These are phyloP conservation scores for Umbelopsis sp. DNA, from an alignment of 192 early-diverging fungal genomes.

Conservation along the genomic window DNA sequence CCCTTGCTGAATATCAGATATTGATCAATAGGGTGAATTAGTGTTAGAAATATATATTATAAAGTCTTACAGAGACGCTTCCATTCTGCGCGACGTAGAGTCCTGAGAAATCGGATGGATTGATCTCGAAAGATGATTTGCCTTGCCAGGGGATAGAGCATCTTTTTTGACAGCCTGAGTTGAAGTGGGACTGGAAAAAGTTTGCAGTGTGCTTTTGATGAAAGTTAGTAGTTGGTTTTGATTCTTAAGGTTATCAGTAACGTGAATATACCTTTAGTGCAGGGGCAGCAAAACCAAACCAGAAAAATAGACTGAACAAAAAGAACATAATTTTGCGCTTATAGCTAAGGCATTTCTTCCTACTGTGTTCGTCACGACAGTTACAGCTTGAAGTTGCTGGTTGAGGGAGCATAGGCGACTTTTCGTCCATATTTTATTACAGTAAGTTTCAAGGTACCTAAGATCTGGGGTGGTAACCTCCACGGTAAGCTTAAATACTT, in stretches of 20 bases:
- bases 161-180: not conserved
- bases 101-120: not conserved
- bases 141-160: not conserved
- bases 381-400: not conserved
- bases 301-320: not conserved
- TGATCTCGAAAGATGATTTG: not conserved
- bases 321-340: not conserved
- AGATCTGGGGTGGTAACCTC: not conserved
- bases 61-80: not conserved
- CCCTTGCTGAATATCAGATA: not conserved
- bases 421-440: constrained; percentile 1
- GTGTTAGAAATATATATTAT: not conserved
- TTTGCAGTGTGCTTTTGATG: not conserved
- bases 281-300: not conserved
- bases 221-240: too few relatives aligned
- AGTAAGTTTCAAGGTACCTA: not conserved
- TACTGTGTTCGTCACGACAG: not conserved
- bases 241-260: too few relatives aligned
- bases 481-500: not conserved
- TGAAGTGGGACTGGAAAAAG: not conserved
- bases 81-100: not conserved
- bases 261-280: too few relatives aligned
- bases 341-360: not conserved
- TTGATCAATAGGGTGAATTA: not conserved
- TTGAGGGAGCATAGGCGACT: not conserved